Evolutionary conservation across 148 eudicot genomes (phyloP).

Genomic region (Cornus florida): DNA sequence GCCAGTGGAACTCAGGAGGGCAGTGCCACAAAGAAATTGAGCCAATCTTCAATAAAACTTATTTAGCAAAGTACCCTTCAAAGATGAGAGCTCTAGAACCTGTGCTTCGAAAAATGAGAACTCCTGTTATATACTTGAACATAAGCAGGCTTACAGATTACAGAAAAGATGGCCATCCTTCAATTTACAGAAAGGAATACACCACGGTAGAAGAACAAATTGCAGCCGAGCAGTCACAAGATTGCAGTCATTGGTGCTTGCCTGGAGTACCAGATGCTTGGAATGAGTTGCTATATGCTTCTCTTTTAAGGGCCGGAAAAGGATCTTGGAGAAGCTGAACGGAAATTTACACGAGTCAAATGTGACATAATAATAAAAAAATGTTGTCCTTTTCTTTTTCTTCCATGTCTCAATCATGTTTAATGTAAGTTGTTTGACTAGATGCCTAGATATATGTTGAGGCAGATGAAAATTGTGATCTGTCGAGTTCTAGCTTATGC

Average conservation of each 20-base stretch:
- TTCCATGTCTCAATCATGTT: neutral
- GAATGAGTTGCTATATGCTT: constrained; percentile 80
- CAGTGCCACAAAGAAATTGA: constrained; percentile 85
- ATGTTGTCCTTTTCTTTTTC: neutral
- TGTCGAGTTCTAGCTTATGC: neutral
- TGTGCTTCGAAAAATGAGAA: constrained; percentile 63
- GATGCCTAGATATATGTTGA: neutral
- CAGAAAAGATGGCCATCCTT: constrained; percentile 91
- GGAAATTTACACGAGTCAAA: neutral
- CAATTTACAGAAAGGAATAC: constrained; percentile 64
- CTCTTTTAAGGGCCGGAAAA: constrained; percentile 49
- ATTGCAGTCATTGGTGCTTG: constrained; percentile 98
- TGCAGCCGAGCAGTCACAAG: constrained; percentile 53
- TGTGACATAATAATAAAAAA: neutral
- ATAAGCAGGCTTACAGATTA: constrained; percentile 81
- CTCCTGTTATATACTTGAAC: constrained; percentile 72
- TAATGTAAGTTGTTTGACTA: neutral
- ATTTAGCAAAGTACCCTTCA: constrained; percentile 63
- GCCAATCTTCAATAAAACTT: constrained; percentile 62
- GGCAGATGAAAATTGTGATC: neutral
- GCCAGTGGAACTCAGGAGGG: constrained; percentile 97
- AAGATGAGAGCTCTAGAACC: constrained; percentile 74
- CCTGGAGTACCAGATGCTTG: constrained; percentile 94
- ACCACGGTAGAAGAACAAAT: constrained; percentile 38
- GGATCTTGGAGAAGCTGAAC: constrained; percentile 38